Evolutionary conservation across 345 rosid genomes (phyloP).

Genomic region (Lepidium didymum): DNA sequence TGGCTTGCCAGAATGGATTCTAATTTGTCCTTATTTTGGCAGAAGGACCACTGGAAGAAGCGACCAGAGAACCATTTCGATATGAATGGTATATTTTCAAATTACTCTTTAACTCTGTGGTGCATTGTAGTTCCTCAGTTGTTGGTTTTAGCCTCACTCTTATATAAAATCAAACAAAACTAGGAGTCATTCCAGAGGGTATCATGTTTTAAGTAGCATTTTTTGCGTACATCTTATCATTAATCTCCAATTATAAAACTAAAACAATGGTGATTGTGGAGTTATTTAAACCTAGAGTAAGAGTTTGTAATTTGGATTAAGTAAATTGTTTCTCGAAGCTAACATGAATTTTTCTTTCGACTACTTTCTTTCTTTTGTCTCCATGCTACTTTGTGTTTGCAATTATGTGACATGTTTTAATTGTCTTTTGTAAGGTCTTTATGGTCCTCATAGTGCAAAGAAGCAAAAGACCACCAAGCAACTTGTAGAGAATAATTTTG

Average conservation of each 20-base stretch:
- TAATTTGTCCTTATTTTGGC: constrained; percentile 30
- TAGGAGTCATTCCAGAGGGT: neutral
- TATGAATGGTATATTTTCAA: constrained; percentile 68
- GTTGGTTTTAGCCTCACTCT: neutral
- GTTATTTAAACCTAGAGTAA: constrained; percentile 5
- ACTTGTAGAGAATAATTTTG: constrained; percentile 51
- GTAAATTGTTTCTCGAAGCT: neutral
- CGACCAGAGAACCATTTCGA: constrained; percentile 72
- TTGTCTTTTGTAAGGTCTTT: constrained; percentile 47
- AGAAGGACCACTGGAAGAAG: constrained; percentile 76
- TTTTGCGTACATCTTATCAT: neutral
- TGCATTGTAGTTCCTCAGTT: constrained; percentile 13
- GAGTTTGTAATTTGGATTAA: neutral
- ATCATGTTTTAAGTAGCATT: neutral
- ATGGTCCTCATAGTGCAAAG: constrained; percentile 64
- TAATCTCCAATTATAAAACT: neutral
- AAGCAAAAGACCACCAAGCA: constrained; percentile 73
- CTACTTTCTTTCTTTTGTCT: neutral
- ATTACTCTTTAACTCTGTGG: constrained; percentile 7
- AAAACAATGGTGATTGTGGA: neutral
- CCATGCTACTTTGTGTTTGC: constrained; percentile 7
- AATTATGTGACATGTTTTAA: constrained; percentile 12
- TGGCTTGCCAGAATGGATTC: neutral
- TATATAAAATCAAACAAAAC: neutral
- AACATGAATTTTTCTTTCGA: neutral